These are phyloP conservation scores for Rosa hybrid DNA, from an alignment of 331 rosid genomes.

Conservation along the genomic window DNA sequence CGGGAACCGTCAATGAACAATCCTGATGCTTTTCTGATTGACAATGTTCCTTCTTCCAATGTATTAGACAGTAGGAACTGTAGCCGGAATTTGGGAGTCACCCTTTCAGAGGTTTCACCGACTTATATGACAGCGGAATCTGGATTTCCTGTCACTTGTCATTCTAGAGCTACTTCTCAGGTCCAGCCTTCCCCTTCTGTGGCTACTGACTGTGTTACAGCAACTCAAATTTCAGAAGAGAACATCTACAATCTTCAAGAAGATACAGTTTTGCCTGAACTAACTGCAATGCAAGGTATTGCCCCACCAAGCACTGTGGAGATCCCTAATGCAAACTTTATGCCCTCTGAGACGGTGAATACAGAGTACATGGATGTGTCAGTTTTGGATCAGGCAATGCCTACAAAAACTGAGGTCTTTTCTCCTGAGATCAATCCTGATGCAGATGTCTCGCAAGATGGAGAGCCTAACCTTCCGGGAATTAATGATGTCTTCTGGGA, in stretches of 20 bases:
- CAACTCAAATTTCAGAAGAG: slow-evolving; percentile 40
- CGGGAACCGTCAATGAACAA: slow-evolving; percentile 44
- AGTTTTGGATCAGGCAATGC: slow-evolving; percentile 31
- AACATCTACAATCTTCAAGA: slow-evolving; percentile 28
- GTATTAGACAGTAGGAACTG: slow-evolving; percentile 40
- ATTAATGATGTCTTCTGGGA: slow-evolving; percentile 73
- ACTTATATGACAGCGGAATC: slow-evolving; percentile 35
- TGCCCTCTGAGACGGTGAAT: slow-evolving; percentile 33
- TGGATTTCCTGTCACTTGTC: slow-evolving; percentile 35
- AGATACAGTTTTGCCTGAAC: slow-evolving; percentile 33
- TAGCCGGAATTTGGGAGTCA: slow-evolving; percentile 48
- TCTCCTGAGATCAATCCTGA: slow-evolving; percentile 28
- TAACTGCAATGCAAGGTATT: slow-evolving; percentile 38
- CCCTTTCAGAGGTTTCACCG: slow-evolving; percentile 54
- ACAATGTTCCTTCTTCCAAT: slow-evolving; percentile 42
- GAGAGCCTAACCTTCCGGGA: slow-evolving; percentile 48
- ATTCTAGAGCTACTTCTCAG: slow-evolving; percentile 42
- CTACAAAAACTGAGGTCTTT: slow-evolving; percentile 27
- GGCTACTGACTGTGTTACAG: slow-evolving; percentile 31
- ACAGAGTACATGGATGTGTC: slow-evolving; percentile 45
- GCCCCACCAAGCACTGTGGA: slow-evolving; percentile 29
- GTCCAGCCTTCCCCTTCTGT: slow-evolving; percentile 39
- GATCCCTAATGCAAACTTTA: slow-evolving; percentile 33
- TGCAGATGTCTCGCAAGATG: slow-evolving; percentile 29
- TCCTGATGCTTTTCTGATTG: slow-evolving; percentile 51